phyloP scores from a whole-genome alignment of 495 filamentous ascomycete species.

The Daldinia loculata region DNA sequence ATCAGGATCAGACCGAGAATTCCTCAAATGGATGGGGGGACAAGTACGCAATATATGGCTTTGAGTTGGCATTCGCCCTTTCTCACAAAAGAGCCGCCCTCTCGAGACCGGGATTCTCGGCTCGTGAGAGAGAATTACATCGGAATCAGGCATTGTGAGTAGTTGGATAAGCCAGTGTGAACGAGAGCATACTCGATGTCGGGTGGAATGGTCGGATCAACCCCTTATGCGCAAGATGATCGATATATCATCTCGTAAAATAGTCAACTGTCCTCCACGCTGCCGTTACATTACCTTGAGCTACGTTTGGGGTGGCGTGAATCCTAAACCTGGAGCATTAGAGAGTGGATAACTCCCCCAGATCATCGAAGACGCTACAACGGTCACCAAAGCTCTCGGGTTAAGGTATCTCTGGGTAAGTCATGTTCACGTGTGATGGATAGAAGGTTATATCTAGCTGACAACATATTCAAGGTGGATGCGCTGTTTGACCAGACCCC shows the following conservation, averaged over 20 bases:
- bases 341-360: slow-evolving; percentile 29
- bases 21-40: not conserved
- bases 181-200: not conserved
- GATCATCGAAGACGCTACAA: not conserved
- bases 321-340: slow-evolving; percentile 13
- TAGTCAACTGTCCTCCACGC: slow-evolving; percentile 26
- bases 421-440: not conserved
- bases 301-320: slow-evolving; percentile 38
- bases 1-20: not conserved
- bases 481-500: not conserved
- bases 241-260: slow-evolving; percentile 26
- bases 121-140: not conserved
- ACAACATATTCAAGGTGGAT: not conserved
- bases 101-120: not conserved
- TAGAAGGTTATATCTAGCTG: not conserved
- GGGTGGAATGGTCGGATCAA: not conserved
- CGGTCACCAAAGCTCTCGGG: not conserved
- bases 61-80: not conserved
- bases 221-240: slow-evolving; percentile 11
- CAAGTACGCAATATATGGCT: not conserved
- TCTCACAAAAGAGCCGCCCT: not conserved
- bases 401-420: not conserved
- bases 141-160: not conserved
- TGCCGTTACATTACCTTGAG: slow-evolving; percentile 36
- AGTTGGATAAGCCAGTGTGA: not conserved